A percentile compares a stretch with the other conserved stretches of the same genome.
Conservation (phyloP, 495 filamentous ascomycete species). For the Aspergillus campestris region DNA sequence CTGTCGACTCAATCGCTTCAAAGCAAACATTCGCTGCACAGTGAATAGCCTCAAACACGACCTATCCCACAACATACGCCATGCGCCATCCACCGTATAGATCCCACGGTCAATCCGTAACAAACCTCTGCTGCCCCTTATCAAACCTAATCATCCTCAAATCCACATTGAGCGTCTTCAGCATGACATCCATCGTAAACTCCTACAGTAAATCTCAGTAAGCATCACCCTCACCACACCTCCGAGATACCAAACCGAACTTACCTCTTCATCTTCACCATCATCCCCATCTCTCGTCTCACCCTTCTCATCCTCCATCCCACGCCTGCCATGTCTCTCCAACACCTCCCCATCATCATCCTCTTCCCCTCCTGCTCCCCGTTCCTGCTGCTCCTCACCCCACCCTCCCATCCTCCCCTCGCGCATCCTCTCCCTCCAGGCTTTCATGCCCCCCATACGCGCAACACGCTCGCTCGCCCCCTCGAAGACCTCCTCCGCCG, state of each 20-base stretch:
- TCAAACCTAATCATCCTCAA: constrained; percentile 57
- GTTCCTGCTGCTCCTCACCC: constrained; percentile 12
- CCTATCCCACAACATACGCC: too few species aligned
- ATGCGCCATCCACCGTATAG: too few species aligned
- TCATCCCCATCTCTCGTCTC: constrained; percentile 20
- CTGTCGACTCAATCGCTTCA: too few species aligned
- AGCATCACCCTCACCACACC: not conserved
- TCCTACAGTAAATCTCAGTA: constrained; percentile 21
- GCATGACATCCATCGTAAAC: constrained; percentile 69
- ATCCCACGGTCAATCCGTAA: constrained; percentile 15
- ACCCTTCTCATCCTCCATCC: constrained; percentile 8
- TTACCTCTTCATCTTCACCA: constrained; percentile 30
- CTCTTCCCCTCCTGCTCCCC: constrained; percentile 50
- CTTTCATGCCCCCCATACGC: constrained; percentile 49
- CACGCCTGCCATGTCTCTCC: constrained; percentile 16
- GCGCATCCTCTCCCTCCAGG: constrained; percentile 41
- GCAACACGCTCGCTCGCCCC: constrained; percentile 33
- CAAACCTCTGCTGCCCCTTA: constrained; percentile 45
- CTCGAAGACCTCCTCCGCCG: constrained; percentile 44
- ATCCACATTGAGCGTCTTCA: constrained; percentile 58
- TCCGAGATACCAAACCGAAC: constrained; percentile 5
- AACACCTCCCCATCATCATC: constrained; percentile 31
- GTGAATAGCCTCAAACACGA: too few species aligned
- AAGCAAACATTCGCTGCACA: too few species aligned
- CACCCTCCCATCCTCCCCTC: constrained; percentile 21